Evolutionary conservation across 176 grass and related monocot species (phyloP), one percentile per base, ranked within the genome.

Genomic region (Raddia distichophylla): DNA sequence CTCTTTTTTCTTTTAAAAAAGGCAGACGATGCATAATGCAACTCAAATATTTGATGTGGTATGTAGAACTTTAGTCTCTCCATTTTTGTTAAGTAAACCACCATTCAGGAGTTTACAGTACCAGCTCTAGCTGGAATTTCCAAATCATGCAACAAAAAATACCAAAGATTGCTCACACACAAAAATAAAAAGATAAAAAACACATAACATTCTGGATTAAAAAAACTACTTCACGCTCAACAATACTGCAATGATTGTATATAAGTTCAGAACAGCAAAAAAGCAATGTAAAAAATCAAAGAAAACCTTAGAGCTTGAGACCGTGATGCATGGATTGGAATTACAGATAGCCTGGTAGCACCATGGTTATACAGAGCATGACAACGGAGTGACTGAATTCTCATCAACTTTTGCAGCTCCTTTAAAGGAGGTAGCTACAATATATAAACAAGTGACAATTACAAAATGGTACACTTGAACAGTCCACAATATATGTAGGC

Each of bases 281-380:
- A 20, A 60, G 77, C 45, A 10, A 63, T 72, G 17, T 17, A 78
- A 79, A 71, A 79, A 75, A 77, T 42, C 34, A 64, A 89, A 13
- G 52, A 64, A 66, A 12, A 96, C 93, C 93, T 92, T 85, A 95
- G 80, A 64, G 90, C 90, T 80, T 96, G 90, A 60, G 93, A 96
- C 71, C 93, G 83, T 32, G 93, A 96, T 70, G 90, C 93, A 15
- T 93, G 87, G 72, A 96, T 82, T 84, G 93, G 93, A 78, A 96
- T 89, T 58, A 96, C 88, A 40, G 91, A 91, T 90, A 96, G 80
- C 69, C 91, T 90, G 77, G 93, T 90, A 64, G 85, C 87, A 37
- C 82, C 67, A 70, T 91, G 89, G 79, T 91, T 90, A 81, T 96
- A 96, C 32, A 96, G 84, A 57, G 91, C 82, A 82, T 96, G 90